Conservation (phyloP, 2,329 filamentous ascomycete genomes). For the Geosmithia flava region DNA sequence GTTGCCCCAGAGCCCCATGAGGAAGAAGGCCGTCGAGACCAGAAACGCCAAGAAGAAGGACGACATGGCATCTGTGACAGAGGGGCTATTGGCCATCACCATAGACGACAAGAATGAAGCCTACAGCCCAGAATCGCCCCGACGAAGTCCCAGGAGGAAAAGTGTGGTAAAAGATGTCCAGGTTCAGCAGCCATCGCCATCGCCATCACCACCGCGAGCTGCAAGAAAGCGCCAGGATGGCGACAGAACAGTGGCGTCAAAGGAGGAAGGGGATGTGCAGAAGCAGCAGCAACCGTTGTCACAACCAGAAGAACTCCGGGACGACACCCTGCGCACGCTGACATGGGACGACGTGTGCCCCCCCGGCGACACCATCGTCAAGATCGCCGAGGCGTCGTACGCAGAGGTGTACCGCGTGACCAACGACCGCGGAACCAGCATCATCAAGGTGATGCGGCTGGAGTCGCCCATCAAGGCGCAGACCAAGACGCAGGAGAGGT, state of each 20-base stretch:
- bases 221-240: not conserved
- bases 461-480: conserved; percentile 44
- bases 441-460: conserved; percentile 52
- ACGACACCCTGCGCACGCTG: conserved; percentile 26
- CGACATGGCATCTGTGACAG: not conserved
- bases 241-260: not conserved
- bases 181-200: not conserved
- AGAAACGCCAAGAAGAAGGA: conserved; percentile 2
- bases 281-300: not conserved
- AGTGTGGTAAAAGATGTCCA: not conserved
- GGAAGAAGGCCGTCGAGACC: conserved; percentile 8
- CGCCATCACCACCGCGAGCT: not conserved
- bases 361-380: conserved; percentile 37
- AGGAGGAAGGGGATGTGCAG: not conserved
- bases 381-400: conserved; percentile 56
- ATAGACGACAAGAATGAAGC: not conserved
- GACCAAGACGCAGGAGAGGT: conserved; percentile 41
- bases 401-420: conserved; percentile 53
- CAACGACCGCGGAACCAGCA: conserved; percentile 46
- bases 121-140: not conserved
- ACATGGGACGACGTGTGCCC: conserved; percentile 48
- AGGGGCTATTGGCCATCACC: not conserved
- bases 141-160: not conserved
- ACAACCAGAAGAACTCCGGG: conserved; percentile 1
- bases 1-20: conserved; percentile 35